Conservation (phyloP, 192 early-diverging fungal genomes). For the Podila horticola region DNA sequence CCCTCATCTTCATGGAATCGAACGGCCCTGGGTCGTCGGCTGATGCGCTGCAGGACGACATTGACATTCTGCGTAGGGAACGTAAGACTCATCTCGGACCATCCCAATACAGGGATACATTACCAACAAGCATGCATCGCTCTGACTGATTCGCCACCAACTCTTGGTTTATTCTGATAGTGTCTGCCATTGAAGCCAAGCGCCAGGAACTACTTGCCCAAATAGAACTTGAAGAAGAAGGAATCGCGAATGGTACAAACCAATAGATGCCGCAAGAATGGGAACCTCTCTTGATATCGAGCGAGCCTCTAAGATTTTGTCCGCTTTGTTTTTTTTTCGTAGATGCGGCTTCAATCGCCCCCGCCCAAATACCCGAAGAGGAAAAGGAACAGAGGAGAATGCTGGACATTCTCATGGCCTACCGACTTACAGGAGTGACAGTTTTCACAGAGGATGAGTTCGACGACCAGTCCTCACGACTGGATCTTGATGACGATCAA, state of each 20-base stretch:
- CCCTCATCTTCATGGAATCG: neutral
- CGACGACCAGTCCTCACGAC: neutral
- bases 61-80: slow-evolving; percentile 35
- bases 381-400: slow-evolving; percentile 37
- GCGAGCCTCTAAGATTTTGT: neutral
- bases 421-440: slow-evolving; percentile 42
- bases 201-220: slow-evolving; percentile 19
- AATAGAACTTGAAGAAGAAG: slow-evolving; percentile 33
- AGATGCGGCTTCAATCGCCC: slow-evolving; percentile 5
- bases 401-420: slow-evolving; percentile 40
- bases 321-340: neutral
- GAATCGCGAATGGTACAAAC: slow-evolving; percentile 17
- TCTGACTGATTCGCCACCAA: too few species aligned
- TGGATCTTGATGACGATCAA: slow-evolving; percentile 1
- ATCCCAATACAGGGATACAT: neutral
- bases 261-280: neutral
- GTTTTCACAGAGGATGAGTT: slow-evolving; percentile 29
- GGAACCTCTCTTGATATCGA: neutral
- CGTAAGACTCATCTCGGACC: slow-evolving; percentile 1
- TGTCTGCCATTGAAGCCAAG: slow-evolving; percentile 18
- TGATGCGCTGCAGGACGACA: slow-evolving; percentile 22
- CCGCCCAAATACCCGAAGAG: neutral
- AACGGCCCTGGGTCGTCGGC: slow-evolving; percentile 11
- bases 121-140: neutral
- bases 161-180: slow-evolving; percentile 3